Evolutionary conservation across 1,284 basidiomycete species (phyloP), one percentile per base, ranked within the genome.

Genomic region (Taiwanofungus camphoratus): DNA sequence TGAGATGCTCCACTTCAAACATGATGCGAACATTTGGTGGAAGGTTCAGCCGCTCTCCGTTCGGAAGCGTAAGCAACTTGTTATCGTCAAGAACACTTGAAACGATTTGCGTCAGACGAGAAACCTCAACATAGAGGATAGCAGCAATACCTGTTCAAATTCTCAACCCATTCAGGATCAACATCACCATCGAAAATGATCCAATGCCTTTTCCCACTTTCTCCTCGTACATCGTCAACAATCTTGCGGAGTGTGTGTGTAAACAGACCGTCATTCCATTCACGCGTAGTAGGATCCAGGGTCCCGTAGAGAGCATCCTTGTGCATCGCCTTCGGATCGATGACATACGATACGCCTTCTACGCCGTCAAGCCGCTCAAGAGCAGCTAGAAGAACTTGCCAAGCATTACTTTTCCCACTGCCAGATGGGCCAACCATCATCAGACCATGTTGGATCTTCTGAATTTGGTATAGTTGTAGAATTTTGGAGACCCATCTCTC

Each of bases 141-240:
- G 23, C 20, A 41, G 29, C 67, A 76, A 27, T 36, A 88, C 92
- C 92, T 96, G 69, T 99, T 99, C 67, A 99, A 70, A 64, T 99
- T 99, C 68, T 99, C 97, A 5, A 99, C 96, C 97, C 96, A 99
- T 67, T 99, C 96, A 0, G 96, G 96, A 72, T 99, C 97, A 39
- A 99, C 95, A 61, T 99, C 96, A 46, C 96, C 96, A 59, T 99
- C 96, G 53, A 99, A 99, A 50, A 99, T 90, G 58, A 99, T 99
- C 96, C 96, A 99, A 62, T 99, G 96, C 18, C 95, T 76, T 70
- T 97, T 98, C 22, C 80, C 75, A 62, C 92, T 96, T 67, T 98
- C 97, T 22, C 96, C 96, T 59, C 96, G 90, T 26, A 98, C 93
- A 59, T 99, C 94, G 60, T 99, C 96, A 44, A 98, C 90, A 51